Evolutionary conservation across 768 basidiomycete species (phyloP), one percentile per base, ranked within the genome.

Genomic region (Agaricus sinodeliciosus): DNA sequence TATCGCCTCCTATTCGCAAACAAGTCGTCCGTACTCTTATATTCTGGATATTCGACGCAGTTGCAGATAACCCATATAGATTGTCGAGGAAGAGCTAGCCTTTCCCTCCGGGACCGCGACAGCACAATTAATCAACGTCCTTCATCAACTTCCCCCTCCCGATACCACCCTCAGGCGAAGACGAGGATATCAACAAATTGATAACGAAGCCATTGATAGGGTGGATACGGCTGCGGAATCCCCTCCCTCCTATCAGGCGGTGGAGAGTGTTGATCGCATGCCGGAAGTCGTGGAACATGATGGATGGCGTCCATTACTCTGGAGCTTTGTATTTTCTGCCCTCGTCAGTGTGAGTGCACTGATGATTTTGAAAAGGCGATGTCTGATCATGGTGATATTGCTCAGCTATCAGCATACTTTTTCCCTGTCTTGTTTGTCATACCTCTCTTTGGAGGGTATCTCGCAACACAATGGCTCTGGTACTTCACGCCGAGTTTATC

Each of bases 21-120:
- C 94, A 96, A 82, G 93, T 95, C 62, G 91, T 93, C 58, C 27
- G 85, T 73, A 27, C 42, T 36, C 26, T 47, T 13, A 45, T 6
- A 18, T 9, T 6, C n/a, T 48, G 28, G 16, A 12, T 35, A n/a
- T 4, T n/a, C 16, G 9, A 35, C 11, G 16, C 11, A 11, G 31
- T 43, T 45, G 28, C 31, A 43, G 37, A 45, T 7, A 18, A 15
- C 45, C 58, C 55, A 42, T 18, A 12, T 57, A 93, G 89, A 93
- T 98, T 54, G 82, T 98, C 39, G 87, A 94, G 64, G 95, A 98
- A 67, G 84, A 95, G 66, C 82, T 98, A 3, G 76, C 88, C 2
- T 98, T 98, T 60, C 95, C 95, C 2, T 93, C 90, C 1, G 95
- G 95, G 27, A 95, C 94, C 13, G 94, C 94, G 1, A 98, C 95